These are phyloP conservation scores for Oryza meridionalis DNA, from an alignment of 176 grass and related monocot genomes.

Conservation along the genomic window DNA sequence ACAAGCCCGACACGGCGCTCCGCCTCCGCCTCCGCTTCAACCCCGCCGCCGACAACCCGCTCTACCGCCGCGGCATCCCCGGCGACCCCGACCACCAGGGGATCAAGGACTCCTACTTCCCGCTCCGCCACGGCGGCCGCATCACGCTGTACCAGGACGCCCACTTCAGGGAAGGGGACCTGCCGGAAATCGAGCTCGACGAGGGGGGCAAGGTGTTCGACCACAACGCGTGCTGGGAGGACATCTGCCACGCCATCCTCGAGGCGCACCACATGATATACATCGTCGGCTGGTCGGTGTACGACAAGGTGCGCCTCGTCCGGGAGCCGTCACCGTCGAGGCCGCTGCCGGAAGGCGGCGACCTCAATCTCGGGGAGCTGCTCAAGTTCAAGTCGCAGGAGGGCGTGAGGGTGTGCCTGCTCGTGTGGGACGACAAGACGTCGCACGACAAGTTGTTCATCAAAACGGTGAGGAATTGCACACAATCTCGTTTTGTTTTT, in stretches of 20 bases:
- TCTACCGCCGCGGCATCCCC: slow-evolving; percentile 64
- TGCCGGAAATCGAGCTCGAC: slow-evolving; percentile 67
- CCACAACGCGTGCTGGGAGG: slow-evolving; percentile 89
- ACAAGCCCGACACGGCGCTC: slow-evolving; percentile 73
- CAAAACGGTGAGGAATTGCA: slow-evolving; percentile 62
- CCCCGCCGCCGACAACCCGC: slow-evolving; percentile 48
- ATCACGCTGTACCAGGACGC: slow-evolving; percentile 95
- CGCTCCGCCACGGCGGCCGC: slow-evolving; percentile 56
- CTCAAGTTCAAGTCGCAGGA: slow-evolving; percentile 99
- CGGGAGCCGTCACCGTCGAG: slow-evolving; percentile 59
- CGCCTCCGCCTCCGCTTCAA: slow-evolving; percentile 52
- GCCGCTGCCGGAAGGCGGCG: slow-evolving; percentile 49
- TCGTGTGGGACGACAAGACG: slow-evolving; percentile 99
- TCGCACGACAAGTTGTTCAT: slow-evolving; percentile 92
- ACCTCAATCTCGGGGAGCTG: slow-evolving; percentile 78
- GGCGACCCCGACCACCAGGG: slow-evolving; percentile 65
- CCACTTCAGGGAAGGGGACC: slow-evolving; percentile 67
- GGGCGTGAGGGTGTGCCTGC: slow-evolving; percentile 92
- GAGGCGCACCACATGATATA: slow-evolving; percentile 98
- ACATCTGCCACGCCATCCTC: slow-evolving; percentile 94
- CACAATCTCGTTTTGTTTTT: not conserved
- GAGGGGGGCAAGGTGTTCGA: slow-evolving; percentile 56
- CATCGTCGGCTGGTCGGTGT: slow-evolving; percentile 90
- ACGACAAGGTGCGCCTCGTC: slow-evolving; percentile 87
- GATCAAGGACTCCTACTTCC: slow-evolving; percentile 85